phyloP scores from a whole-genome alignment of 208 protist genomes.

The Trypanosomatidae sp. region DNA sequence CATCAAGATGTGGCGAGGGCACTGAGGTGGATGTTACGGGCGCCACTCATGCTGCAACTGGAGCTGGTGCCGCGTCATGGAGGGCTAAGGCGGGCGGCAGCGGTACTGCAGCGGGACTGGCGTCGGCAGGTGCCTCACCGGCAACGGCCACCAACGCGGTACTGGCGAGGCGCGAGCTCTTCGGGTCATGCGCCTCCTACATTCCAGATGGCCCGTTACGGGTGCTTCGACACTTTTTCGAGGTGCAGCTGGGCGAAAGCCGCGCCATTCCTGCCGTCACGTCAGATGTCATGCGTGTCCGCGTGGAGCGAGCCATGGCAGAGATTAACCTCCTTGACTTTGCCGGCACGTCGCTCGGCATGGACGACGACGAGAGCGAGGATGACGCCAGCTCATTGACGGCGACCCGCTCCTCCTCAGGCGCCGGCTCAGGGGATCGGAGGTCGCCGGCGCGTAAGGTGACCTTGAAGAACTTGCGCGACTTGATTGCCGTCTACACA shows the following conservation, averaged over 20 bases:
- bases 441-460: slow-evolving; percentile 22
- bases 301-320: slow-evolving; percentile 64
- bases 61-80: slow-evolving; percentile 16
- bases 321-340: slow-evolving; percentile 60
- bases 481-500: slow-evolving; percentile 25
- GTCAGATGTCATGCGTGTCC: slow-evolving; percentile 58
- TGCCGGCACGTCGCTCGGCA: slow-evolving; percentile 35
- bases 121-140: background rate
- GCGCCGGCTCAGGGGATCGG: background rate
- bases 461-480: slow-evolving; percentile 20
- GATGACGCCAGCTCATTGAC: slow-evolving; percentile 22
- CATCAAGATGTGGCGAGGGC: slow-evolving; percentile 11
- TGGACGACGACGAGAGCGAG: slow-evolving; percentile 41
- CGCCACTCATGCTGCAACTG: background rate
- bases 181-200: slow-evolving; percentile 21
- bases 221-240: slow-evolving; percentile 58
- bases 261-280: slow-evolving; percentile 56
- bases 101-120: slow-evolving; percentile 5
- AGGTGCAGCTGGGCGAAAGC: slow-evolving; percentile 51
- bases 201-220: slow-evolving; percentile 50
- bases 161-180: slow-evolving; percentile 23
- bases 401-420: slow-evolving; percentile 1
- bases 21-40: background rate
- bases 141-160: slow-evolving; percentile 13
- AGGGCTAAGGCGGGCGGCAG: slow-evolving; percentile 15